Conservation (phyloP, 2,329 filamentous ascomycete species). For the Paracoccidioides brasiliensis region DNA sequence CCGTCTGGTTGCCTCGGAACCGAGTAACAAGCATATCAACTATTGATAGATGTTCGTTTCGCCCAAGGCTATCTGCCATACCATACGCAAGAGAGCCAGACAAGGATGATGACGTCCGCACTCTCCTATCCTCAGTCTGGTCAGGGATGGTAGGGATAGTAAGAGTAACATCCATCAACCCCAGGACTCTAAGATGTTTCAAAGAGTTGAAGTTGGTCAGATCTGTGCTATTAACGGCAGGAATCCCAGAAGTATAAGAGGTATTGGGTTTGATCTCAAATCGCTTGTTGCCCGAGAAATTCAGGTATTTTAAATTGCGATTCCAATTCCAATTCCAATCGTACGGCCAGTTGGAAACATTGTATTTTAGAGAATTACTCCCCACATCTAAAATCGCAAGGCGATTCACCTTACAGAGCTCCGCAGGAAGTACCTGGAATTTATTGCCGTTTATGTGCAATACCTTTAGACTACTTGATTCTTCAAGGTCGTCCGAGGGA, state of each 20-base stretch:
- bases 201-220: constrained; percentile 85
- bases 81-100: constrained; percentile 87
- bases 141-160: constrained; percentile 89
- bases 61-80: constrained; percentile 91
- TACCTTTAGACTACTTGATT: constrained; percentile 72
- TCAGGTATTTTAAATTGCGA: constrained; percentile 84
- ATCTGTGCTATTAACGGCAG: constrained; percentile 47
- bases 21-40: constrained; percentile 90
- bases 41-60: constrained; percentile 86
- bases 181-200: constrained; percentile 70
- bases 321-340: constrained; percentile 99
- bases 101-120: constrained; percentile 89
- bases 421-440: constrained; percentile 90
- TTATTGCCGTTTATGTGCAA: constrained; percentile 96
- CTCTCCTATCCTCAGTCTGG: constrained; percentile 85
- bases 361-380: constrained; percentile 93
- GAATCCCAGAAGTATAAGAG: constrained; percentile 37
- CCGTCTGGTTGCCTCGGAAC: constrained; percentile 78
- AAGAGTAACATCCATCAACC: constrained; percentile 94
- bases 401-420: constrained; percentile 87
- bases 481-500: constrained; percentile 86
- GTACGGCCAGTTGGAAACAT: constrained; percentile 96
- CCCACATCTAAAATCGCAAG: constrained; percentile 86
- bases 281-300: constrained; percentile 91
- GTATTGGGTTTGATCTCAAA: constrained; percentile 70